These are phyloP conservation scores for Claviceps sp. DNA, from an alignment of 2,329 filamentous ascomycete species.

Conservation along the genomic window DNA sequence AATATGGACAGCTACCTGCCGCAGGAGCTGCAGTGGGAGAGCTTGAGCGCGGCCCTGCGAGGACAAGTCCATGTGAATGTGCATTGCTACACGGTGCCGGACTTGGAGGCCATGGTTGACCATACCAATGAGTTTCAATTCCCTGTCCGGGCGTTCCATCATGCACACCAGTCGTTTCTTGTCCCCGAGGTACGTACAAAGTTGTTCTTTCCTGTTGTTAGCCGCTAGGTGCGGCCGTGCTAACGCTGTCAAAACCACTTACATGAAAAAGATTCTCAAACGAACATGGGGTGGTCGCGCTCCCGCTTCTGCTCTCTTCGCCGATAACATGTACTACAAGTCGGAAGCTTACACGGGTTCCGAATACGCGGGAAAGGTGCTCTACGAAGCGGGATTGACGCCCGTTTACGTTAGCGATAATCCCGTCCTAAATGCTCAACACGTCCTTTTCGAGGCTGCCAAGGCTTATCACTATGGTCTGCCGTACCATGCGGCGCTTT, in stretches of 20 bases:
- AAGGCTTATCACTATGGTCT: conserved; percentile 47
- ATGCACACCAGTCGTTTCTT: conserved; percentile 53
- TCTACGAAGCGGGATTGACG: conserved; percentile 51
- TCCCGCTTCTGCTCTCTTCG: conserved; percentile 51
- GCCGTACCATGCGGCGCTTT: conserved; percentile 45
- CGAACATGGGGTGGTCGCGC: conserved; percentile 39
- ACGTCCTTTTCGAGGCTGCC: conserved; percentile 52
- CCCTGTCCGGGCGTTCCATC: conserved; percentile 52
- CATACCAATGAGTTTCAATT: conserved; percentile 63
- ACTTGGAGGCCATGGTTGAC: conserved; percentile 55
- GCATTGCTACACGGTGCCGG: conserved; percentile 58
- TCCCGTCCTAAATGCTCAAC: conserved; percentile 55
- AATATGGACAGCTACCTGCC: conserved; percentile 45
- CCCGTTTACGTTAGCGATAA: conserved; percentile 60
- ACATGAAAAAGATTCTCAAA: conserved; percentile 32
- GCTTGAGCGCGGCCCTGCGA: conserved; percentile 46
- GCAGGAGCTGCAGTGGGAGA: conserved; percentile 49
- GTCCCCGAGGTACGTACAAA: conserved; percentile 41
- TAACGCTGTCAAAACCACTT: not conserved
- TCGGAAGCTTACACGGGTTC: conserved; percentile 51
- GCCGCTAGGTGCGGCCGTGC: no score
- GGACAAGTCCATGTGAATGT: conserved; percentile 58
- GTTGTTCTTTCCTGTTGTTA: not conserved
- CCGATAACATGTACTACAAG: conserved; percentile 64
- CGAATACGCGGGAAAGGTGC: conserved; percentile 51